phyloP scores from a whole-genome alignment of 306 rosid genomes.

The Quercus wislizeni region DNA sequence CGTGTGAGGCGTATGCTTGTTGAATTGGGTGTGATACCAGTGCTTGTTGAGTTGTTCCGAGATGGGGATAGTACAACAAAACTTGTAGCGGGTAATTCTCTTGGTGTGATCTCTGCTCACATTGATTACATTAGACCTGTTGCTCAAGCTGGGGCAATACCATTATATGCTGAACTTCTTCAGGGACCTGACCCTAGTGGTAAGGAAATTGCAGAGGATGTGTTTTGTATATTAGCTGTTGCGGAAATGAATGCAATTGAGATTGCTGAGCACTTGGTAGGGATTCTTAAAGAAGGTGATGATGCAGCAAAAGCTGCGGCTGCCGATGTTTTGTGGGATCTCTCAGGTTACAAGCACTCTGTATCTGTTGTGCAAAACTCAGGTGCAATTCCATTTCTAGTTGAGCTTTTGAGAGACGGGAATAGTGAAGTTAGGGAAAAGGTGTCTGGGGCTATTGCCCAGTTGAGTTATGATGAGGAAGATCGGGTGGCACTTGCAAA shows the following conservation, averaged over 20 bases:
- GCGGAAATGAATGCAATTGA: constrained; percentile 36
- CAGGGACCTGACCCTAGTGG: constrained; percentile 41
- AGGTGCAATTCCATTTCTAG: constrained; percentile 40
- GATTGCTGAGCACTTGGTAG: constrained; percentile 33
- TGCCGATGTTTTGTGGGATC: constrained; percentile 47
- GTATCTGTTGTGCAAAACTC: constrained; percentile 24
- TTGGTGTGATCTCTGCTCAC: constrained; percentile 43
- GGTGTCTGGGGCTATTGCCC: constrained; percentile 38
- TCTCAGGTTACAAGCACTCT: constrained; percentile 32
- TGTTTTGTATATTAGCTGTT: constrained; percentile 42
- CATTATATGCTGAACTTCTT: constrained; percentile 53
- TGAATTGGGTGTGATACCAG: constrained; percentile 39
- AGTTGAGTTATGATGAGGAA: constrained; percentile 35
- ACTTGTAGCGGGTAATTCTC: constrained; percentile 37
- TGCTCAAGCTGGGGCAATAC: constrained; percentile 43
- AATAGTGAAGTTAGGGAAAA: constrained; percentile 31
- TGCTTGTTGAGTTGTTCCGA: constrained; percentile 37
- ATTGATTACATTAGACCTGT: constrained; percentile 38
- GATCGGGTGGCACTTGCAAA: constrained; percentile 44
- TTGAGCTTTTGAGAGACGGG: constrained; percentile 37
- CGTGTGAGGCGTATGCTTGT: constrained; percentile 26
- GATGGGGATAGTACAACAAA: constrained; percentile 29
- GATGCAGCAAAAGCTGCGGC: constrained; percentile 45
- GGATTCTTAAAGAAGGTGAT: constrained; percentile 42
- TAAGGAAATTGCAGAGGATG: constrained; percentile 47